Conservation (phyloP, 2,329 filamentous ascomycete genomes). For the Zymoseptoria tritici region DNA sequence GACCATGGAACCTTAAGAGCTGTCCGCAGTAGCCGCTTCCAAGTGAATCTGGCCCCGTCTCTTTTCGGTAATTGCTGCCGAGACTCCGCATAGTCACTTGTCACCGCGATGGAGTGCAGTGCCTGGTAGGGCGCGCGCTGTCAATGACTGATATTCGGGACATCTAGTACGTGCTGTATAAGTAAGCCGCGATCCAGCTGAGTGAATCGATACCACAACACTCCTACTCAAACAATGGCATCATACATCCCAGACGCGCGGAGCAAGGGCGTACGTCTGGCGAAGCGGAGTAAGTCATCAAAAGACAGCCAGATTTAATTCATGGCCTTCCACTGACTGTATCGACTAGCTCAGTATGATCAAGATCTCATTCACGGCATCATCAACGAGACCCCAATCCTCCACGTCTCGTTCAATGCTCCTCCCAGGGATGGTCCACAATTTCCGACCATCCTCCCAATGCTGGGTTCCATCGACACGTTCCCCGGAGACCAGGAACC, state of each 20-base stretch:
- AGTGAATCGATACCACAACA: neutral
- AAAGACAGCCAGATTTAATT: neutral
- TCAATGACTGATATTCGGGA: neutral
- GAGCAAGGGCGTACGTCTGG: conserved; percentile 23
- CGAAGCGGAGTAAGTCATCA: conserved; percentile 19
- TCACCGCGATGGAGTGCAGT: neutral
- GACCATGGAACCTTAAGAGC: neutral
- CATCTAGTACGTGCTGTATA: neutral
- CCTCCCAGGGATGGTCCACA: conserved; percentile 45
- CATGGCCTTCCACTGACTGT: neutral
- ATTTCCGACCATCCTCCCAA: conserved; percentile 71
- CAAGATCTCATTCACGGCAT: conserved; percentile 65
- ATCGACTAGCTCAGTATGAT: conserved; percentile 57
- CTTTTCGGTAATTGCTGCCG: neutral
- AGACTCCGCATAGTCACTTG: neutral
- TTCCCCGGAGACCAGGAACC: conserved; percentile 58
- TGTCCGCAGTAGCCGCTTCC: neutral
- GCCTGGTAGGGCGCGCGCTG: neutral
- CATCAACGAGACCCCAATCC: conserved; percentile 64
- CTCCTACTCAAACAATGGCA: conserved; percentile 1
- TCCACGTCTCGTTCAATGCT: conserved; percentile 72
- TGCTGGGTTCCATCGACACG: conserved; percentile 77
- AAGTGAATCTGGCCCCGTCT: neutral
- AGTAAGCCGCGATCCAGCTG: neutral
- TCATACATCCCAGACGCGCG: conserved; percentile 23